Percentiles rank a stretch among this genome's conserved stretches.
These are phyloP conservation scores for Elongisporangium undulatum DNA, from an alignment of 352 stramenopile species.

Conservation along the genomic window DNA sequence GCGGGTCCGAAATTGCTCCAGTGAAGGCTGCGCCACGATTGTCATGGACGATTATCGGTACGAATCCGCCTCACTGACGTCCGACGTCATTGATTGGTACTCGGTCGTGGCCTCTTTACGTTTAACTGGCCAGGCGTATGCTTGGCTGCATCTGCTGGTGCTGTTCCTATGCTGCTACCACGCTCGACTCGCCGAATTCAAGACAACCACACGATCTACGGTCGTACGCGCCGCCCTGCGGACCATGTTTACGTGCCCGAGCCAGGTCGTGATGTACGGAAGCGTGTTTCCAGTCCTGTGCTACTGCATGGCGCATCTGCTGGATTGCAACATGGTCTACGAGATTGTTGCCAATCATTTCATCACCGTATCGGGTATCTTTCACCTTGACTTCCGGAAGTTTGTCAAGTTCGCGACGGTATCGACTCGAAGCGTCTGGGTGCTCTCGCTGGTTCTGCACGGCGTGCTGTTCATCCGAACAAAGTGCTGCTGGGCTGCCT, in stretches of 20 bases:
- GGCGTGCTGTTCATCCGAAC: conserved; percentile 4
- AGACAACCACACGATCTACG: background rate
- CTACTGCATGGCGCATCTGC: conserved; percentile 30
- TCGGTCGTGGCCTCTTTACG: conserved; percentile 22
- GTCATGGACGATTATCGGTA: too few species aligned
- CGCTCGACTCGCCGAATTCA: background rate
- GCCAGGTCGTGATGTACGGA: conserved; percentile 50
- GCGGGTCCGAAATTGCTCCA: too few species aligned
- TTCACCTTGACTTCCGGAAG: too few species aligned
- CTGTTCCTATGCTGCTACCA: conserved; percentile 23
- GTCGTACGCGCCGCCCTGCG: background rate
- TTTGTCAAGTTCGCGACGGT: conserved; percentile 3
- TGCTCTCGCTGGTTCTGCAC: conserved; percentile 14
- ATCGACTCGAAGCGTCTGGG: conserved; percentile 10
- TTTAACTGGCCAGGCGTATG: conserved; percentile 29
- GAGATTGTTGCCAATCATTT: too few species aligned
- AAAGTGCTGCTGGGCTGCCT: conserved; percentile 5
- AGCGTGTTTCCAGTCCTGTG: conserved; percentile 33
- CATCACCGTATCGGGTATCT: too few species aligned
- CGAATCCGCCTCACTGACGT: too few species aligned
- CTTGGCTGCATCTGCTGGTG: conserved; percentile 36
- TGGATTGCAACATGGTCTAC: conserved; percentile 39
- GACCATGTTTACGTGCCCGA: conserved; percentile 35
- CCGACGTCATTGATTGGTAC: conserved; percentile 27
- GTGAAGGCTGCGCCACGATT: too few species aligned